phyloP scores from a whole-genome alignment of 1,284 basidiomycete species.

The Malassezia japonica region DNA sequence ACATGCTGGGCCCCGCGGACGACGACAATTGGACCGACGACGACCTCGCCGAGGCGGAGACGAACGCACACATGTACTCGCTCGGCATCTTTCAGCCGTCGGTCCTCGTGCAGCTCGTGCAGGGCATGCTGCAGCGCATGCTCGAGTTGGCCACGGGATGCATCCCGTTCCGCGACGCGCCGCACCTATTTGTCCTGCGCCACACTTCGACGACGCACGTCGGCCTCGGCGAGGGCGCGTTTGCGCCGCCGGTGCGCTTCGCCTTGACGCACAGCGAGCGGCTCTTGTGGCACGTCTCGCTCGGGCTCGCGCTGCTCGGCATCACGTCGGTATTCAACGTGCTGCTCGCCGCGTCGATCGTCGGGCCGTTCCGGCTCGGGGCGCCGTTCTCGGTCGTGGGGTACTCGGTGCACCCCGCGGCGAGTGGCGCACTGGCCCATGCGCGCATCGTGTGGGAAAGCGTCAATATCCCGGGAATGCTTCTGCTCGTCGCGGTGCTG shows the following conservation, averaged over 20 bases:
- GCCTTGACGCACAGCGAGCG: not conserved
- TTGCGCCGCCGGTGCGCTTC: not conserved
- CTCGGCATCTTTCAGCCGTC: conserved; percentile 9
- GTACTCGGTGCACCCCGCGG: not conserved
- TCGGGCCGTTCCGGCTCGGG: conserved; percentile 4
- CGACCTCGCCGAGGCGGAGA: not conserved
- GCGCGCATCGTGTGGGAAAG: conserved; percentile 7
- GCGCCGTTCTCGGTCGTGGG: conserved; percentile 3
- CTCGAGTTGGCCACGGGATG: not conserved
- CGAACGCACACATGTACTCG: not conserved
- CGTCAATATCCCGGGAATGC: not conserved
- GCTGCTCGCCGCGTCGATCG: not conserved
- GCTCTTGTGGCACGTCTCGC: conserved; percentile 2
- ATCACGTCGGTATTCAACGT: not conserved
- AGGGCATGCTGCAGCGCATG: conserved; percentile 12
- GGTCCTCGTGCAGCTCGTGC: conserved; percentile 10
- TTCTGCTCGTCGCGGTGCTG: not conserved
- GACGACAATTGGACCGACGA: not conserved
- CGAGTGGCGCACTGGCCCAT: not conserved
- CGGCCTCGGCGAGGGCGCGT: not conserved
- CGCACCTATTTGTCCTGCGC: not conserved
- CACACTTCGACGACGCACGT: not conserved
- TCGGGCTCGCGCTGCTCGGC: conserved; percentile 12
- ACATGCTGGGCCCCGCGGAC: not conserved
- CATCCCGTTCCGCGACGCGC: not conserved